Conservation (phyloP, 306 rosid genomes). For the Citrullus colocynthis region DNA sequence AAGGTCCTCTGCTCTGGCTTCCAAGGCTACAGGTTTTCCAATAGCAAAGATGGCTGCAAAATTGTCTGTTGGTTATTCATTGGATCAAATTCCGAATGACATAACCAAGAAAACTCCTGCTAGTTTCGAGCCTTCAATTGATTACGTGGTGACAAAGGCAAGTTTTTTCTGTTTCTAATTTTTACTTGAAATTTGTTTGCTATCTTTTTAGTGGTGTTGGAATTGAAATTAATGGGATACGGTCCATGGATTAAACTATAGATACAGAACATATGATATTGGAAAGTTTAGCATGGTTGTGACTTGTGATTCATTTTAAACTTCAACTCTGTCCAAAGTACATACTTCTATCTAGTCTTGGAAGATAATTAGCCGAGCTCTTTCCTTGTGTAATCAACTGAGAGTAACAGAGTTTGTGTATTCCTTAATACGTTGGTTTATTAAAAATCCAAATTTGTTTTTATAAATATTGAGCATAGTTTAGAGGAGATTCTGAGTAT, state of each 20-base stretch:
- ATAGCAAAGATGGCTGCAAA: conserved; percentile 96
- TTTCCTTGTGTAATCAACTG: background rate
- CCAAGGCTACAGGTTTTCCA: conserved; percentile 94
- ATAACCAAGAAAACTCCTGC: conserved; percentile 90
- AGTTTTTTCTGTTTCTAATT: background rate
- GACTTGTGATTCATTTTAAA: background rate
- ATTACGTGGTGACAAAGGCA: conserved; percentile 96
- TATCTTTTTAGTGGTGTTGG: background rate
- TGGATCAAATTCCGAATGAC: conserved; percentile 97
- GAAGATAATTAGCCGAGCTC: too few relatives aligned
- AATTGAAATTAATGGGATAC: background rate
- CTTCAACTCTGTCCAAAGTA: background rate
- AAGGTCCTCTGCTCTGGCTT: conserved; percentile 80
- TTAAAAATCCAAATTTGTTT: background rate
- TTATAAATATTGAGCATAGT: background rate
- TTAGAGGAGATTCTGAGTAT: background rate
- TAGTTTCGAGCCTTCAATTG: conserved; percentile 96
- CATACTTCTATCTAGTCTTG: background rate
- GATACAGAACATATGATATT: background rate
- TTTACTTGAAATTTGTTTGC: background rate
- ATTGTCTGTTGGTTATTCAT: conserved; percentile 74
- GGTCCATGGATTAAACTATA: background rate
- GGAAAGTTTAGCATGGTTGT: background rate
- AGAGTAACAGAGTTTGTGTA: background rate
- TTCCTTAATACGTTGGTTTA: background rate